Evolutionary conservation across 2,329 filamentous ascomycete species (phyloP).

Genomic region (Magnaporthales sp.): DNA sequence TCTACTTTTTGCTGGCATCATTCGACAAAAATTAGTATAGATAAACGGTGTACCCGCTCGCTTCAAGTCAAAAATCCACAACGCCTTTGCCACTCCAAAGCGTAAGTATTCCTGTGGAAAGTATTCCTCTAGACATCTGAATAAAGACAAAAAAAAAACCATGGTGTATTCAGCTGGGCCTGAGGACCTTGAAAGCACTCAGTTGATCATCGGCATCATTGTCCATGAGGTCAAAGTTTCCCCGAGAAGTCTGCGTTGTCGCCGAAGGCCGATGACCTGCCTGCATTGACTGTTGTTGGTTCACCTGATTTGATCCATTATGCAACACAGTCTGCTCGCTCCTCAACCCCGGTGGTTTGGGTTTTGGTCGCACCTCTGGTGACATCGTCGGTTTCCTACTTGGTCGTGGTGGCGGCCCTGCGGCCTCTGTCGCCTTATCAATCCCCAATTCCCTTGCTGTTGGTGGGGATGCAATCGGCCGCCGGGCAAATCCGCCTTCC

Average conservation of each 20-base stretch:
- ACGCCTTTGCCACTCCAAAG: background rate
- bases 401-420: slow-evolving; percentile 13
- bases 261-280: background rate
- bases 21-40: background rate
- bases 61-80: background rate
- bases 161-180: background rate
- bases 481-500: slow-evolving; percentile 9
- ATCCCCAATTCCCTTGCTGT: slow-evolving; percentile 11
- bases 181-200: background rate
- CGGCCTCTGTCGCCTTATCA: slow-evolving; percentile 3
- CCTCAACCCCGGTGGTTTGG: background rate
- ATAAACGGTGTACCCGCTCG: background rate
- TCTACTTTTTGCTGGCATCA: background rate
- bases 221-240: background rate
- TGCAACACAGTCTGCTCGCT: background rate
- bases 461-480: slow-evolving; percentile 5
- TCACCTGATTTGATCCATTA: background rate
- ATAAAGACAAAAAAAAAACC: background rate
- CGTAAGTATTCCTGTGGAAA: background rate
- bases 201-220: background rate
- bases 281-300: background rate
- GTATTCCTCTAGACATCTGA: background rate
- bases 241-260: background rate
- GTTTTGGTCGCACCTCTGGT: background rate
- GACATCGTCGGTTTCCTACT: slow-evolving; percentile 4